Percentiles rank a stretch among this genome's conserved stretches.
Evolutionary conservation across 2,329 filamentous ascomycete species (phyloP).

Genomic region (Lecanicillium sp.): DNA sequence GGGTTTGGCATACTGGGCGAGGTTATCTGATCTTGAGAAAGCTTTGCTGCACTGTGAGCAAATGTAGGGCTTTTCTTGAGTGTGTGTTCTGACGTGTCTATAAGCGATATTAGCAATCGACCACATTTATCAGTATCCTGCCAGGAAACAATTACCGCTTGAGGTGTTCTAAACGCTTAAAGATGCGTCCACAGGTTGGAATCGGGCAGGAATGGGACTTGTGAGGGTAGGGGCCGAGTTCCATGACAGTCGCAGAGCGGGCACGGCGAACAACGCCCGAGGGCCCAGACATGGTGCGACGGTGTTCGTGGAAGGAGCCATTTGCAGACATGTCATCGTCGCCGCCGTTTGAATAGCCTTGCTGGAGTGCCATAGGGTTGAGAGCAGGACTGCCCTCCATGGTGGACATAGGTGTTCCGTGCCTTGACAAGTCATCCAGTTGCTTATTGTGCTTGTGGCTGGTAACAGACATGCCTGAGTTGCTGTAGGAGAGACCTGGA

Average conservation of each 20-base stretch:
- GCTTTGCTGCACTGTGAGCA: constrained; percentile 98
- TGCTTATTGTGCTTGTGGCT: constrained; percentile 73
- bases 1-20: constrained; percentile 58
- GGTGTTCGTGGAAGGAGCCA: constrained; percentile 30
- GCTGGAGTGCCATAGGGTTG: constrained; percentile 61
- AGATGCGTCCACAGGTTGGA: constrained; percentile 89
- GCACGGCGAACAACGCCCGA: constrained; percentile 79
- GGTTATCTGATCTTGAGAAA: constrained; percentile 96
- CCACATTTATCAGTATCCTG: too few relatives aligned
- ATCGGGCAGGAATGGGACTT: constrained; percentile 99
- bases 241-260: constrained; percentile 91
- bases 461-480: constrained; percentile 54
- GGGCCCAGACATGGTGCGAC: constrained; percentile 61
- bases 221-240: constrained; percentile 90
- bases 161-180: constrained; percentile 98
- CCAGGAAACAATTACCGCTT: too few relatives aligned
- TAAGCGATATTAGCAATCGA: constrained; percentile 37
- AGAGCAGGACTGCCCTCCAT: constrained; percentile 75
- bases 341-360: constrained; percentile 56
- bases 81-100: constrained; percentile 95
- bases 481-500: constrained; percentile 64
- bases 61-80: constrained; percentile 96
- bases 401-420: constrained; percentile 81
- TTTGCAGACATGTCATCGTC: constrained; percentile 12
- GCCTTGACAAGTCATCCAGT: constrained; percentile 73